Conservation (phyloP, 805 yeast species). For the Wickerhamiella domercqiae region DNA sequence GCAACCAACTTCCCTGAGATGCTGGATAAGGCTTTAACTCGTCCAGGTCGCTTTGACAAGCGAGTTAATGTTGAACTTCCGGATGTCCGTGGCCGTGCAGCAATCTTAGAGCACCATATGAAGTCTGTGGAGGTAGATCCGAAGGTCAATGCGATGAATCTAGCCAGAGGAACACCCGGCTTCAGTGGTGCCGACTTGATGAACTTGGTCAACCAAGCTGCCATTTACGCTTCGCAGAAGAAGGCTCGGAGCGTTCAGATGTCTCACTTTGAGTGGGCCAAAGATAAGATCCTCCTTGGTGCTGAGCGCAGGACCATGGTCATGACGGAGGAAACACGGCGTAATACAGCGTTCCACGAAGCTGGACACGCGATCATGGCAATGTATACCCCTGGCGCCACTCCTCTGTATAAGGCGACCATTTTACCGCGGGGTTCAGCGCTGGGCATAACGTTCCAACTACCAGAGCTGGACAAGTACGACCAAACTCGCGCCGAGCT, state of each 20-base stretch:
- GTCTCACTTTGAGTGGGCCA: conserved; percentile 96
- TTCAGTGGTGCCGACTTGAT: conserved; percentile 95
- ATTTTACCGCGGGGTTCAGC: conserved; percentile 95
- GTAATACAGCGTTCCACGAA: conserved; percentile 93
- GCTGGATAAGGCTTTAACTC: conserved; percentile 87
- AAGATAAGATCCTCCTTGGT: conserved; percentile 94
- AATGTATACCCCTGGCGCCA: conserved; percentile 83
- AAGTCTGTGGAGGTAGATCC: conserved; percentile 73
- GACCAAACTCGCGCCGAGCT: conserved; percentile 85
- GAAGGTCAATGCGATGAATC: conserved; percentile 71
- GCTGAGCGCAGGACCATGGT: conserved; percentile 98
- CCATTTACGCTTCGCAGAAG: conserved; percentile 87
- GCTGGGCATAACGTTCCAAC: conserved; percentile 88
- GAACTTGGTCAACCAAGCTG: conserved; percentile 95
- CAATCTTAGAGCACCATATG: conserved; percentile 82
- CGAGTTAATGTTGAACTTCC: conserved; percentile 91
- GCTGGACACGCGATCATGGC: conserved; percentile 99
- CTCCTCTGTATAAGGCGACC: conserved; percentile 91
- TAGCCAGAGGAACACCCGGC: conserved; percentile 97
- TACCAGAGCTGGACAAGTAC: conserved; percentile 96
- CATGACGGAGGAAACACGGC: conserved; percentile 84
- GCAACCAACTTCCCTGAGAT: conserved; percentile 98
- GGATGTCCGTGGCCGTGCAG: conserved; percentile 93
- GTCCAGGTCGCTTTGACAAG: conserved; percentile 98
- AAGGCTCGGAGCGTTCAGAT: conserved; percentile 81